Evolutionary conservation across 2,329 filamentous ascomycete species (phyloP), one percentile per base, ranked within the genome.

Genomic region (Sordariomycetes sp.): DNA sequence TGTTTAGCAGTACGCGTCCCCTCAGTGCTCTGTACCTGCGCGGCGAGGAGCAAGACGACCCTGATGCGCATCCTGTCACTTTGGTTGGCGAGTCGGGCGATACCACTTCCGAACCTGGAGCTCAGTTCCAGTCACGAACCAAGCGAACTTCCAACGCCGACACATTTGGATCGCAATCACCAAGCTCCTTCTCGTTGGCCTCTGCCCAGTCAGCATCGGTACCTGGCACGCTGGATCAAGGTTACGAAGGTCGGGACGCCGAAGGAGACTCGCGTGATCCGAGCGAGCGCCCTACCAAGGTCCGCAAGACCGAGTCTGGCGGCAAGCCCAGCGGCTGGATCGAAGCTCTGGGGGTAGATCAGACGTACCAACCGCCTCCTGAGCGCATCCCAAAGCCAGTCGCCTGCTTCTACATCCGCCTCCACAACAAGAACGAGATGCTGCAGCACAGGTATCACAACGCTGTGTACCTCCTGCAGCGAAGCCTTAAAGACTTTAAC

Each of bases 281-380:
- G 7, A 15, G 15, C 46, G 51, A 78, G 55, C 54, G 83, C 28
- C 67, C 68, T 0, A 70, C 63, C 2, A 67, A 63, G 36, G 50
- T 77, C 29, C 57, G 54, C 35, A 68, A 70, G 44, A 68, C 66
- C 1, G 75, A 79, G 34, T 72, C 76, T 16, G 63, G 74, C 23
- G 80, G 80, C 8, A 75, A 72, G 17, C 63, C 87, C 19, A 82
- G 76, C 39, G 82, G 84, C 6, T 94, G 83, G 79, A 92, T 96
- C 42, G 87, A 95, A 53, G 86, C 87, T 1, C 61, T 94, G 7
- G 92, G 86, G 21, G 86, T 96, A n/a, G 92, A 96, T 53, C 66
- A 79, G 12, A 73, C 72, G 3, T 98, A 96, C 53, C 76, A 81
- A 38, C 82, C 92, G 29, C 88, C 88, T 1, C 62, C 71, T 1